phyloP scores from a whole-genome alignment of 1,284 basidiomycete genomes.

The Moesziomyces globuligerus region DNA sequence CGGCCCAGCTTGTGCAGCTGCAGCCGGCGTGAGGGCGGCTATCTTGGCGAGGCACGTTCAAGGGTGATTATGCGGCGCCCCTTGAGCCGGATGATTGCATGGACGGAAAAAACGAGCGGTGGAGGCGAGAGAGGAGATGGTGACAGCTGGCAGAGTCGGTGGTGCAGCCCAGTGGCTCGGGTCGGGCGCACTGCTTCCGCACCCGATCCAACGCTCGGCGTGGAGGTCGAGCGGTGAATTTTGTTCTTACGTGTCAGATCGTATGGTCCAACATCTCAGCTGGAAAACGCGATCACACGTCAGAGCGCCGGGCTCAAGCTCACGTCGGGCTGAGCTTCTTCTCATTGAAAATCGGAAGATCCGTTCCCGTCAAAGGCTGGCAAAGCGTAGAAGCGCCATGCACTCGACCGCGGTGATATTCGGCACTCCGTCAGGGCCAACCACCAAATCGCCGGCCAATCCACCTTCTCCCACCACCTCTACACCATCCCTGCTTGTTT shows the following conservation, averaged over 20 bases:
- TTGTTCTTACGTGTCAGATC: background rate
- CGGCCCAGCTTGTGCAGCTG: conserved; percentile 40
- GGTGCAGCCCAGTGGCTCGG: background rate
- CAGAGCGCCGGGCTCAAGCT: too few species aligned
- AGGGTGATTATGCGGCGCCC: conserved; percentile 21
- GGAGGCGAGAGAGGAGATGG: background rate
- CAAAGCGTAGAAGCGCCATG: too few species aligned
- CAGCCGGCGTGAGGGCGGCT: conserved; percentile 30
- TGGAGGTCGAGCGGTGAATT: background rate
- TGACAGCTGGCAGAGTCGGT: conserved; percentile 2
- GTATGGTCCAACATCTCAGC: background rate
- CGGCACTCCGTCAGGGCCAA: too few species aligned
- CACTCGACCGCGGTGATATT: too few species aligned
- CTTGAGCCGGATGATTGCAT: conserved; percentile 18
- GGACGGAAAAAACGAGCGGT: background rate
- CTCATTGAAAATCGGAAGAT: conserved; percentile 31
- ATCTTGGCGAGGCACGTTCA: conserved; percentile 16
- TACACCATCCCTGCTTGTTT: too few species aligned
- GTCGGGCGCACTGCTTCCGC: background rate
- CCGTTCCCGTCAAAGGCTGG: too few species aligned
- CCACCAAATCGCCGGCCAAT: too few species aligned
- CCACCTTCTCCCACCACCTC: too few species aligned
- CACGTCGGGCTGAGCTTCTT: too few species aligned
- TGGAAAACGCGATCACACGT: background rate
- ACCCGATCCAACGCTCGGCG: background rate